phyloP scores from a whole-genome alignment of 1,284 basidiomycete genomes.

The Fomitopsis pinicola region DNA sequence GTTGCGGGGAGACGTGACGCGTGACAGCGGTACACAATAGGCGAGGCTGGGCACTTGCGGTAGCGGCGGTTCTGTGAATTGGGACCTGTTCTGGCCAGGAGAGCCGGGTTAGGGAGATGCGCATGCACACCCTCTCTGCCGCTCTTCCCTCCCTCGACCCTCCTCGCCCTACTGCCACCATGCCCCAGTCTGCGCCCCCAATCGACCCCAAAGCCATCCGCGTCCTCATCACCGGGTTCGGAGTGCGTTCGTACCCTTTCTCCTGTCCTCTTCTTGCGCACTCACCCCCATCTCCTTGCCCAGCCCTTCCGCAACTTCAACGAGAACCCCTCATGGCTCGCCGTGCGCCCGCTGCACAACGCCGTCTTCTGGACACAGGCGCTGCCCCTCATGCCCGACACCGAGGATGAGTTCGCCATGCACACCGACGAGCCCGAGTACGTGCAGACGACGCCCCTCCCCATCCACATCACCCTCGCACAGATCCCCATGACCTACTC shows the following conservation, averaged over 20 bases:
- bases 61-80: neutral
- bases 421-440: slow-evolving; percentile 23
- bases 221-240: slow-evolving; percentile 57
- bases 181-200: neutral
- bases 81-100: too few species aligned
- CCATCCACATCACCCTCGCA: slow-evolving; percentile 58
- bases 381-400: slow-evolving; percentile 28
- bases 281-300: slow-evolving; percentile 3
- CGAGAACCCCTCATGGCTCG: slow-evolving; percentile 62
- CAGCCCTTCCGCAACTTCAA: slow-evolving; percentile 54
- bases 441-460: slow-evolving; percentile 22
- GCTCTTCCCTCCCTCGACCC: neutral
- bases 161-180: neutral
- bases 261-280: neutral
- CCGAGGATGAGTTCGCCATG: slow-evolving; percentile 16
- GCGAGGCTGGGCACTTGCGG: neutral
- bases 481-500: slow-evolving; percentile 61
- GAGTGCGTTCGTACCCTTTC: slow-evolving; percentile 37
- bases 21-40: neutral
- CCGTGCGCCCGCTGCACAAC: slow-evolving; percentile 54
- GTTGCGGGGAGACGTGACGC: neutral
- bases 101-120: neutral
- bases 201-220: slow-evolving; percentile 30
- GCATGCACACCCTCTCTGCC: neutral
- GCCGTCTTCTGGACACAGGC: slow-evolving; percentile 38